Conservation (phyloP, 1,284 basidiomycete species). For the Cronartium quercuum region DNA sequence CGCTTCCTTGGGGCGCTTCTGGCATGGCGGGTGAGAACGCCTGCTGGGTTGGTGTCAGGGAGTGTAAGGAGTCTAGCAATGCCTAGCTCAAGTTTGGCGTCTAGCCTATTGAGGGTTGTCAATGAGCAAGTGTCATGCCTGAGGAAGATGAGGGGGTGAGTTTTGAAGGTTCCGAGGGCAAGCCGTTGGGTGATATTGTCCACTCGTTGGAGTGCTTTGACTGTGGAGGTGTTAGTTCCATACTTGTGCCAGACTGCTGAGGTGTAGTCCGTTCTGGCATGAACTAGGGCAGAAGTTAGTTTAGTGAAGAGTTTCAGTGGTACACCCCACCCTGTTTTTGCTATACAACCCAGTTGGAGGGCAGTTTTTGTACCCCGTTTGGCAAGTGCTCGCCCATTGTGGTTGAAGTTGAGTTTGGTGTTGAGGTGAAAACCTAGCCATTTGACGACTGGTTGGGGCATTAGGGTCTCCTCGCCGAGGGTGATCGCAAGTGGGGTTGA, state of each 20-base stretch:
- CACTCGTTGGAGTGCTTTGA: background rate
- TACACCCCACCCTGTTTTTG: background rate
- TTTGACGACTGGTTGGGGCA: background rate
- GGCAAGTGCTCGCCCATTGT: background rate
- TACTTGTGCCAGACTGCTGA: background rate
- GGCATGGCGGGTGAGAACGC: background rate
- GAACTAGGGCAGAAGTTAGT: background rate
- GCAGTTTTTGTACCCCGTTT: background rate
- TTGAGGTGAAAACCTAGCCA: background rate
- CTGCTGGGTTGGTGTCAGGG: background rate
- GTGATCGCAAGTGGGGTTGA: background rate
- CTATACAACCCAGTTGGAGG: background rate
- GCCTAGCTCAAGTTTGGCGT: background rate
- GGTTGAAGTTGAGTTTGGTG: background rate
- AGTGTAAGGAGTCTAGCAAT: background rate
- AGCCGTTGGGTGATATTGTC: background rate
- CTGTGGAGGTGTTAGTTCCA: background rate
- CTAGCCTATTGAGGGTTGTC: background rate
- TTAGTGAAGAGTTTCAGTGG: background rate
- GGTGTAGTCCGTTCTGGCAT: background rate
- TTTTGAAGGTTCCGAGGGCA: background rate
- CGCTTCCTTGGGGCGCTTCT: background rate
- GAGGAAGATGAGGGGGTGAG: background rate
- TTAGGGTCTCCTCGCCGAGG: background rate
- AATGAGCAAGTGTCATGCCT: background rate